Percentiles rank a stretch among this genome's conserved stretches.
phyloP scores from a whole-genome alignment of 2,329 filamentous ascomycete species.

The Microcyclosporella mali region DNA sequence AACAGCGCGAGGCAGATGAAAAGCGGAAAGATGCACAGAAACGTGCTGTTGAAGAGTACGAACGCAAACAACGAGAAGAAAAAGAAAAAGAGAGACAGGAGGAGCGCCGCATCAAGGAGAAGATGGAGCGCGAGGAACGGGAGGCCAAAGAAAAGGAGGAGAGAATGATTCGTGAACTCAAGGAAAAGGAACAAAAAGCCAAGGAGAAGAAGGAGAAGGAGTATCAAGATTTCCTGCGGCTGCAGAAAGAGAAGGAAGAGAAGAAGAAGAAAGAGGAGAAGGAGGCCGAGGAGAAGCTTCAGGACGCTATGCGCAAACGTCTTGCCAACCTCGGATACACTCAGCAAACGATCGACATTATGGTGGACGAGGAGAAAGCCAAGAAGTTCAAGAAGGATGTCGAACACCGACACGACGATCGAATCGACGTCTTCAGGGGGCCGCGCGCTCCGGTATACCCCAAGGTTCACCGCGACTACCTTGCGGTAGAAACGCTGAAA shows the following conservation, averaged over 20 bases:
- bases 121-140: slow-evolving; percentile 34
- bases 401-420: slow-evolving; percentile 1
- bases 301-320: slow-evolving; percentile 41
- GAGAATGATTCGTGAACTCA: slow-evolving; percentile 19
- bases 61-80: slow-evolving; percentile 34
- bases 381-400: slow-evolving; percentile 30
- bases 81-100: slow-evolving; percentile 35
- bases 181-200: slow-evolving; percentile 29
- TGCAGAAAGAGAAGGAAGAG: slow-evolving; percentile 59
- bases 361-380: slow-evolving; percentile 43
- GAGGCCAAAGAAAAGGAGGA: slow-evolving; percentile 35
- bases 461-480: slow-evolving; percentile 42
- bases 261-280: slow-evolving; percentile 25
- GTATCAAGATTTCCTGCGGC: slow-evolving; percentile 51
- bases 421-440: slow-evolving; percentile 8
- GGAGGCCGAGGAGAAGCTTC: slow-evolving; percentile 36
- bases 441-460: slow-evolving; percentile 38
- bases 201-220: slow-evolving; percentile 41
- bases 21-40: slow-evolving; percentile 33
- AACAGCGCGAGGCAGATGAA: slow-evolving; percentile 31
- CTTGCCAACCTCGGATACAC: slow-evolving; percentile 42
- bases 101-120: slow-evolving; percentile 35
- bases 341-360: slow-evolving; percentile 43
- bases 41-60: slow-evolving; percentile 35
- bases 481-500: slow-evolving; percentile 41